Evolutionary conservation across 495 filamentous ascomycete species (phyloP), one percentile per base, ranked within the genome.

Genomic region (Penicillium daleae): DNA sequence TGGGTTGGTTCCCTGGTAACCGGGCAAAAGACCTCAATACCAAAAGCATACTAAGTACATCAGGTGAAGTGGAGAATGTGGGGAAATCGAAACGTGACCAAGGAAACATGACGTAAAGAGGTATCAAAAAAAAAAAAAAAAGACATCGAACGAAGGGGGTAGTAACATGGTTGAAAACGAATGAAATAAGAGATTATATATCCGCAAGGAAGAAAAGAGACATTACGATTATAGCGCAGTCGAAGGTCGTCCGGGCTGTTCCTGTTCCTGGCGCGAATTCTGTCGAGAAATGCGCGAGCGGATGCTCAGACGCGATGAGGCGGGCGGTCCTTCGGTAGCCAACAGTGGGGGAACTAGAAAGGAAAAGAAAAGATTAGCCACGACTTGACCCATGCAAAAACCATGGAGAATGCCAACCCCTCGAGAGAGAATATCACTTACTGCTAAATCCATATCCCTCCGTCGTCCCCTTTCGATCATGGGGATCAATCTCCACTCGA

Each of bases 401-500:
- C 6, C 5, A n/a, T n/a, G n/a, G n/a, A n/a, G n/a, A 24, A 52
- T 6, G 26, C 26, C n/a, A n/a, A n/a, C n/a, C n/a, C 13, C 32
- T 15, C 7, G n/a, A 4, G 27, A 0, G 27, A 6, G 6, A 33
- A 24, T 35, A 27, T 26, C 33, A 77, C 77, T 74, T 75, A 81
- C 80, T 79, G 63, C 78, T 87, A 61, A 92, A 83, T 35, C 89
- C 90, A 70, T 92, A 92, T 17, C 82, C 80, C 63, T 88, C 78
- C 2, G 90, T 90, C 60, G 75, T 73, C 12, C 89, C 90, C 50
- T 85, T 69, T 13, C 70, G 73, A 67, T 91, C 79, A 58, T 87
- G 85, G 61, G 88, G 87, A 69, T 91, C 82, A 58, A 87, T 86
- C 76, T 93, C 90, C 27, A 93, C 86, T 5, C 81, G 78, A 66